Base-by-base conservation (phyloP, 768 basidiomycete species). In the Leccinum subtestaceum region DNA sequence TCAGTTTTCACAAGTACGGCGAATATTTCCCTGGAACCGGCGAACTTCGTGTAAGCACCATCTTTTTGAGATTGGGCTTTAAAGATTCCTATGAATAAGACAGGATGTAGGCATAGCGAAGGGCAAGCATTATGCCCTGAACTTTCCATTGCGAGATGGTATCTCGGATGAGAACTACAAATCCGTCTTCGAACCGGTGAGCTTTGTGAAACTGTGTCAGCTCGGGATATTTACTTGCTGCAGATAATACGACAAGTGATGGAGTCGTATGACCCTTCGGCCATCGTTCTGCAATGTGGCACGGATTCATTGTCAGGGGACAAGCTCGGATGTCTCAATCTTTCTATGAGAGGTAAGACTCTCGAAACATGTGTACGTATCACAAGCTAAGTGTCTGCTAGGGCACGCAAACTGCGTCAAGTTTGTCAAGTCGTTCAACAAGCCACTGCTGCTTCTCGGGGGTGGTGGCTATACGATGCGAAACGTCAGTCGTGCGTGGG, bases 21-120 rank as follows among this genome's bases (percentile, higher is more conserved):
- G 97, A 99, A 74, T 99, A 91, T 74, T 99, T 99, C 74, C 97
- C 97, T 27, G 97, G 97, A 45, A 99, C 97, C 6, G 97, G 97
- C n/a, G 95, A 97, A 74, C 79, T 97, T 43, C 83, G 95, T 64
- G 93, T 93, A 69, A 64, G 86, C 70, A 32, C 29, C 19, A 54
- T 58, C 50, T 31, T 57, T 49, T 54, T 47, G 55, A 32, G 49
- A 27, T 32, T 9, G 34, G 12, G 11, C 17, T 19, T 58, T 34
- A 47, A 55, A 59, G 21, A 55, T 63, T 59, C 53, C 27, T 63
- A 59, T 60, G 53, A 54, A 53, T 52, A 29, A 27, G 40, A 55
- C 67, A 94, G 92, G 96, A 98, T 69, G 86, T 90, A 46, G 95
- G 95, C 3, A 91, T 97, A 38, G 86, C 88, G 67, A 97, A 96